A percentile compares a stretch with the other conserved stretches of the same genome.
phyloP scores from a whole-genome alignment of 768 basidiomycete genomes.

The Podaxis sp. region DNA sequence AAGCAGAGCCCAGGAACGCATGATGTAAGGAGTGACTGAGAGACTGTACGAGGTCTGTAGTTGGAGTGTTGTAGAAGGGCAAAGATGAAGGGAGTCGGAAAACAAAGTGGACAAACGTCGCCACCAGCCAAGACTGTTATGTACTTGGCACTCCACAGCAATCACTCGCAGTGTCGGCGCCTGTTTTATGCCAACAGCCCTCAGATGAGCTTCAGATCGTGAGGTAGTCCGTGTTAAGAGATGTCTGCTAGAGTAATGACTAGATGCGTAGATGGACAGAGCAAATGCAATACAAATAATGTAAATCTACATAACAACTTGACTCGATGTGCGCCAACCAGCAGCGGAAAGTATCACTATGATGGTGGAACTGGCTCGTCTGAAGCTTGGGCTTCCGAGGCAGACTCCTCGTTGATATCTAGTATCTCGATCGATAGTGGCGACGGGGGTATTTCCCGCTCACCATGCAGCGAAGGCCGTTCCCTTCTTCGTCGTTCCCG shows the following conservation, averaged over 20 bases:
- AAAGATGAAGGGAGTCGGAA: neutral
- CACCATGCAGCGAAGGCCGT: slow-evolving; percentile 17
- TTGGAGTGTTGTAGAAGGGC: neutral
- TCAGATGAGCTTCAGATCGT: neutral
- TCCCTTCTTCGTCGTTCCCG: slow-evolving; percentile 32
- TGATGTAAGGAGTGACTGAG: slow-evolving; percentile 20
- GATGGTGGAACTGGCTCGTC: neutral
- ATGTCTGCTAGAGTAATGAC: neutral
- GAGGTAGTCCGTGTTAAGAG: neutral
- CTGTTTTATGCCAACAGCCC: neutral
- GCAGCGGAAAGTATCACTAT: neutral
- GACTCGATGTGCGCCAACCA: neutral
- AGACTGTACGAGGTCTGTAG: slow-evolving; percentile 3
- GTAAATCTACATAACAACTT: slow-evolving; percentile 13
- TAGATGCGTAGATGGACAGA: slow-evolving; percentile 2
- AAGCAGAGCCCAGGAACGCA: slow-evolving; percentile 30
- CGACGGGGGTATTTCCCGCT: slow-evolving; percentile 26
- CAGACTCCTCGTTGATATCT: slow-evolving; percentile 21
- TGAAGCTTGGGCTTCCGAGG: slow-evolving; percentile 13
- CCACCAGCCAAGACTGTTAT: neutral
- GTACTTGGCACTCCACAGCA: neutral
- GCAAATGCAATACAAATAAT: slow-evolving; percentile 14
- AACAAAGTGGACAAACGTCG: neutral
- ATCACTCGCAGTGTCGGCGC: neutral
- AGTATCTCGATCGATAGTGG: slow-evolving; percentile 29